These are phyloP conservation scores for Plasmodium blacklocki DNA, from an alignment of 169 alveolate genomes.

Conservation along the genomic window DNA sequence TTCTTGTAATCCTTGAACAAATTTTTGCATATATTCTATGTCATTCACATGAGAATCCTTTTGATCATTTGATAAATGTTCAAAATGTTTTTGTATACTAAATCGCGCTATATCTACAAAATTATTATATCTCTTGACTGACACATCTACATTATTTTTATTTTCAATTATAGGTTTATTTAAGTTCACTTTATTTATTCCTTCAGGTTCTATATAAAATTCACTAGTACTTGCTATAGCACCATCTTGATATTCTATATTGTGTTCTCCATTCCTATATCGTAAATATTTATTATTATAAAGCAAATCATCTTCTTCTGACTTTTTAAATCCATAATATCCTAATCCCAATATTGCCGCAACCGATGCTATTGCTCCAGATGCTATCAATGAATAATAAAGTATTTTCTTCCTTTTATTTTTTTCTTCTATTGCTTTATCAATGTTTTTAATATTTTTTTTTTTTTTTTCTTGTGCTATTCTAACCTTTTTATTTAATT, in stretches of 20 bases:
- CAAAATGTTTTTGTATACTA: constrained; percentile 14
- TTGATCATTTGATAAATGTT: constrained; percentile 18
- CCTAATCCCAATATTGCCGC: constrained; percentile 32
- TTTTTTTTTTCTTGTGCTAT: neutral
- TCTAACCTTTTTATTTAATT: no score
- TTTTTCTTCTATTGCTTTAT: constrained; percentile 1
- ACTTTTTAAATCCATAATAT: constrained; percentile 17
- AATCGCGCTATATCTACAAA: constrained; percentile 44
- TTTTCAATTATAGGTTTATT: constrained; percentile 36
- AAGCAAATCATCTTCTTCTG: neutral
- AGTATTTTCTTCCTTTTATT: constrained; percentile 14
- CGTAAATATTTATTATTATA: neutral
- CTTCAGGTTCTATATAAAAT: constrained; percentile 35
- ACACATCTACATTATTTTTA: constrained; percentile 27
- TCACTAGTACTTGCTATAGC: constrained; percentile 37
- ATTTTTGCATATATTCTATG: constrained; percentile 20
- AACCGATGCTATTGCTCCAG: constrained; percentile 9
- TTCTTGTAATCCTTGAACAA: constrained; percentile 41
- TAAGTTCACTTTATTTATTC: constrained; percentile 50
- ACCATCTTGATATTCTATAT: constrained; percentile 27
- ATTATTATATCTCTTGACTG: constrained; percentile 32
- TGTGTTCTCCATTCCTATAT: neutral
- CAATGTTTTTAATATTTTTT: constrained; percentile 8
- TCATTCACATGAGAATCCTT: constrained; percentile 13
- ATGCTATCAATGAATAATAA: constrained; percentile 25